Evolutionary conservation across 2,329 filamentous ascomycete species (phyloP).

Genomic region (Fusarium subglutinans): DNA sequence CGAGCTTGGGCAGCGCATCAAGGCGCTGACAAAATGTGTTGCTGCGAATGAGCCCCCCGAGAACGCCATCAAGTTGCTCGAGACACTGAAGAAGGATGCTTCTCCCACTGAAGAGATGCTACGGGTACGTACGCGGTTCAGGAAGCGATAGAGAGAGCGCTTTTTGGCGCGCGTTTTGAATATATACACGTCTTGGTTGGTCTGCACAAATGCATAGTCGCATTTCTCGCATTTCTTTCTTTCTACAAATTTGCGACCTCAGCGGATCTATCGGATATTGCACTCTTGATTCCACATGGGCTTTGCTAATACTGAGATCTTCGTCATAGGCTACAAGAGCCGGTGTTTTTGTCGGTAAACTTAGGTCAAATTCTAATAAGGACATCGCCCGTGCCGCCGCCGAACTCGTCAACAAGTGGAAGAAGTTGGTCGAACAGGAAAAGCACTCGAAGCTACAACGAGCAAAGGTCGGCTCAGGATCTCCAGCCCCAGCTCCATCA

Average conservation of each 20-base stretch:
- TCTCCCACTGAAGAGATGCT: conserved; percentile 89
- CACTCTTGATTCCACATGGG: not conserved
- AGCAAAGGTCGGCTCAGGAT: conserved; percentile 49
- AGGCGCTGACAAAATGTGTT: conserved; percentile 82
- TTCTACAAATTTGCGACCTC: not conserved
- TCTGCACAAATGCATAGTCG: conserved; percentile 36
- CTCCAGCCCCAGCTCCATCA: conserved; percentile 57
- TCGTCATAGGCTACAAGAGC: conserved; percentile 78
- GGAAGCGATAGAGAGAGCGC: not conserved
- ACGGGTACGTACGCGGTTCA: conserved; percentile 67
- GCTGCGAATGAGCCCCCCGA: conserved; percentile 77
- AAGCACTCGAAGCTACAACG: conserved; percentile 60
- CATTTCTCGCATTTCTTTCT: conserved; percentile 7
- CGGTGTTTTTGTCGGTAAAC: conserved; percentile 87
- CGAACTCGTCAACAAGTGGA: conserved; percentile 90
- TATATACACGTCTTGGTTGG: conserved; percentile 13
- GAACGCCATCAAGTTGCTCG: conserved; percentile 77
- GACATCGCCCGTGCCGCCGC: conserved; percentile 80
- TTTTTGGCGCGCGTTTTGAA: not conserved
- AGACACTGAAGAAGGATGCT: conserved; percentile 81
- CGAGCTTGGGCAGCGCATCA: conserved; percentile 80
- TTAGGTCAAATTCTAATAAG: conserved; percentile 79
- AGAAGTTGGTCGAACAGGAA: conserved; percentile 76
- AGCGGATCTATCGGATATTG: not conserved
- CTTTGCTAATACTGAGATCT: conserved; percentile 20